Evolutionary conservation across 2,329 filamentous ascomycete species (phyloP), one percentile per base, ranked within the genome.

Genomic region (Rugonectria rugulosa): DNA sequence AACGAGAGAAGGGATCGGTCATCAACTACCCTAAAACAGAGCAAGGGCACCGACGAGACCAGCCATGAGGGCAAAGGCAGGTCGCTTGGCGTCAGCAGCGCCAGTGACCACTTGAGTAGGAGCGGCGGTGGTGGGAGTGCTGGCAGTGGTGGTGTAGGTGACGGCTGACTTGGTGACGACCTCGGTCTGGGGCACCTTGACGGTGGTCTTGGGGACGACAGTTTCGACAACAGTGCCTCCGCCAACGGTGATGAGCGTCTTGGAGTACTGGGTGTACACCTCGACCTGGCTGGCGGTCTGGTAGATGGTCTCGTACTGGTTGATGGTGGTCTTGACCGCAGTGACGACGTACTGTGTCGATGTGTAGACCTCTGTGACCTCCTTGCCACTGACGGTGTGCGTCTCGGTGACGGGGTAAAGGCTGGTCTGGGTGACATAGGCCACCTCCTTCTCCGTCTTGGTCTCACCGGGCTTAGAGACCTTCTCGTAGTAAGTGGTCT

Each of bases 401-500:
- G 50, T 54, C 44, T 57, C 55, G 6, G 55, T 57, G 6, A 57
- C 50, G 6, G 78, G 77, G 66, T 73, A 78, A 9, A 78, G 67
- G 11, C 70, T 72, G 8, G 78, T 81, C 32, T 74, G 42, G 9
- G 78, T 80, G 8, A 68, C 72, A 64, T 77, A 75, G 12, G 68
- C 70, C 5, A 75, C 68, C 10, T 71, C 69, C 10, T 53, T 27
- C 27, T 62, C 55, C 15, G 67, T 69, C 12, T 69, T 65, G 0
- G 72, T 74, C 36, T 68, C 52, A 4, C 72, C 77, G 11, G 72
- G 69, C 14, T 65, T 62, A 20, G 75, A 71, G 7, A 66, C 68
- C 0, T 72, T 70, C 57, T 73, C 66, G 57, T 72, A 68, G 50
- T 71, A 54, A 20, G 72, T 72, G 32, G 70, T 67, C 24, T 72